Conservation (phyloP, 2,329 filamentous ascomycete species). For the Xylaria sp. region DNA sequence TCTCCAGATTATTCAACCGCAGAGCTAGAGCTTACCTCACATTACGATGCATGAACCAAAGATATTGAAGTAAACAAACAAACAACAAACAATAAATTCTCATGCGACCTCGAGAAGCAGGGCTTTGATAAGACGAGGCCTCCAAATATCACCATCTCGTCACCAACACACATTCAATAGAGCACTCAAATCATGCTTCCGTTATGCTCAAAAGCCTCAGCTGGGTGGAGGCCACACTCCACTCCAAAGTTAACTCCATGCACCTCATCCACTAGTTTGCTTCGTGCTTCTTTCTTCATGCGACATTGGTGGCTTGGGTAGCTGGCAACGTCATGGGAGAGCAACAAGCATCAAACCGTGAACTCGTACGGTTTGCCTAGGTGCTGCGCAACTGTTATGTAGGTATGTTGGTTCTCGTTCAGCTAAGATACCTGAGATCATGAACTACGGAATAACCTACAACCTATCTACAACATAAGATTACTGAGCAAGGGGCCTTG, state of each 20-base stretch:
- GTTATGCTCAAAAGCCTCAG: background rate
- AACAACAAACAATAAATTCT: background rate
- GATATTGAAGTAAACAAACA: conserved; percentile 2
- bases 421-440: background rate
- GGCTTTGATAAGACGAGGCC: conserved; percentile 1
- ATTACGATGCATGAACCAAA: background rate
- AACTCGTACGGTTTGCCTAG: background rate
- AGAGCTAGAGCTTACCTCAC: background rate
- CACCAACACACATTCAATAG: background rate
- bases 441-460: too few species aligned
- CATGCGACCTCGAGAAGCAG: background rate
- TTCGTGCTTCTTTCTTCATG: conserved; percentile 2
- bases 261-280: conserved; percentile 1
- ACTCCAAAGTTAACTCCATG: background rate
- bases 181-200: background rate
- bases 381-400: background rate
- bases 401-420: background rate
- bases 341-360: background rate
- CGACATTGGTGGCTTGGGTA: background rate
- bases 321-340: conserved; percentile 1
- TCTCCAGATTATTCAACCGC: background rate
- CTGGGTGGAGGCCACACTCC: background rate
- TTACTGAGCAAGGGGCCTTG: too few species aligned
- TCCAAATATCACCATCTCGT: background rate
- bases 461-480: too few species aligned